Base-by-base conservation (phyloP, 495 filamentous ascomycete genomes). In the Trichocladium uniseriatum region DNA sequence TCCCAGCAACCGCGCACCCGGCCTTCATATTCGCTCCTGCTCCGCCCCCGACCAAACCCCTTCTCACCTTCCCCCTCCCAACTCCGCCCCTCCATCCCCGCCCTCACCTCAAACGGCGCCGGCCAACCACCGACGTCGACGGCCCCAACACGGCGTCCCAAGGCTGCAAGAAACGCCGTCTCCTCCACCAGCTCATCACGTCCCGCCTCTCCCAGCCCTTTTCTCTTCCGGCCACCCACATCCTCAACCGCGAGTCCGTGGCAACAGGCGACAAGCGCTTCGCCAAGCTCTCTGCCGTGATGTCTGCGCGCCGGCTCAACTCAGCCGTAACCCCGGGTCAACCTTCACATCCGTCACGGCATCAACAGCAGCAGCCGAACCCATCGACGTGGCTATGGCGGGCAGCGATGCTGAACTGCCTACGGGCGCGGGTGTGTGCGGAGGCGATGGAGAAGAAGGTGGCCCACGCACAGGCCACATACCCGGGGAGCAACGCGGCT, bases 161-260 rank as follows among this genome's bases (percentile, higher is more conserved):
- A 15, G 54, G 71, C 29, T 77, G 72, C 61, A 88, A 88, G 68
- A 86, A 84, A 62, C 79, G 84, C 21, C 74, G 83, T 8, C 58
- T 87, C 14, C 74, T 79, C 5, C 64, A 79, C 16, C 65, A 77
- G 19, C 66, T 86, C 18, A 75, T 86, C 52, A 88, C 84, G 5
- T 86, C 82, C 4, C 72, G 81, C 15, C 76, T 87, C 1, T 84
- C 80, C 22, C 70, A 68, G 38, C 84, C 83, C 1, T 88, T 79
- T 58, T 83, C 82, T 1, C 66, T 73, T 10, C 84, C 84, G 0
- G 75, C 84, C 5, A 80, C 81, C 18, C 79, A 86, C 60, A 81
- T 86, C 45, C 68, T 82, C 45, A 77, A 81, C 61, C 72, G 82
- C 29, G 73, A 74, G 52, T 54, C 52, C 3, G 53, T 55, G 1